Conservation (phyloP, 2,329 filamentous ascomycete species). For the Westerdykella sp. region DNA sequence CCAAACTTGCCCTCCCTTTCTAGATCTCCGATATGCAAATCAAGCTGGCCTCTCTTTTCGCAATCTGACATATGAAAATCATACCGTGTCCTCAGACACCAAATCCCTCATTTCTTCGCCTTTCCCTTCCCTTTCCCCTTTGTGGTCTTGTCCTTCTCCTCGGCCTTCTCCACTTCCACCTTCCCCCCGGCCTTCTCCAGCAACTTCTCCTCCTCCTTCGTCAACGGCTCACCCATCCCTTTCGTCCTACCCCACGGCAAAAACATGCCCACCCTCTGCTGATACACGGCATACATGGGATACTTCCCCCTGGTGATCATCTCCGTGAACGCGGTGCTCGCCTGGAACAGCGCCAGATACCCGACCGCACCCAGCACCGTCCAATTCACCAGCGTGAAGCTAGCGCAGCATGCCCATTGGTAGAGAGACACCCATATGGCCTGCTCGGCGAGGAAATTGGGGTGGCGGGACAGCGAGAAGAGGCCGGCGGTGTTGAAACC, state of each 20-base stretch:
- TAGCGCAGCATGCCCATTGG: constrained; percentile 75
- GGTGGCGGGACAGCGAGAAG: constrained; percentile 84
- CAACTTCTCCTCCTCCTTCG: constrained; percentile 8
- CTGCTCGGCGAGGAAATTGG: constrained; percentile 93
- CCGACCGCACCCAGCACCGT: constrained; percentile 61
- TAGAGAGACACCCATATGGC: constrained; percentile 83
- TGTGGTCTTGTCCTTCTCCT: constrained; percentile 13
- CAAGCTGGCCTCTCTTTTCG: no score
- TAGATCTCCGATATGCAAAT: no score
- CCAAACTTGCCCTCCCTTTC: no score
- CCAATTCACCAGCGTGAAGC: constrained; percentile 70
- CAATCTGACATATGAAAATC: no score
- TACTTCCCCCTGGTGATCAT: constrained; percentile 75
- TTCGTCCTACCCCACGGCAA: constrained; percentile 53
- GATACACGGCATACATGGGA: constrained; percentile 78
- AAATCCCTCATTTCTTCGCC: not conserved
- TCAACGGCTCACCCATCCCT: constrained; percentile 21
- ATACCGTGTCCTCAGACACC: no score
- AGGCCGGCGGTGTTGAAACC: constrained; percentile 82
- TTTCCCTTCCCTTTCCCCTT: constrained; percentile 9
- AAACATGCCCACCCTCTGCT: constrained; percentile 75
- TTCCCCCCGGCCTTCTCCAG: constrained; percentile 15
- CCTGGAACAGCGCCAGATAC: constrained; percentile 79
- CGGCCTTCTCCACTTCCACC: not conserved
- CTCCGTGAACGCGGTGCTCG: constrained; percentile 84